Evolutionary conservation across 305 asterid species (phyloP).

Genomic region (Fraxinus floribunda): DNA sequence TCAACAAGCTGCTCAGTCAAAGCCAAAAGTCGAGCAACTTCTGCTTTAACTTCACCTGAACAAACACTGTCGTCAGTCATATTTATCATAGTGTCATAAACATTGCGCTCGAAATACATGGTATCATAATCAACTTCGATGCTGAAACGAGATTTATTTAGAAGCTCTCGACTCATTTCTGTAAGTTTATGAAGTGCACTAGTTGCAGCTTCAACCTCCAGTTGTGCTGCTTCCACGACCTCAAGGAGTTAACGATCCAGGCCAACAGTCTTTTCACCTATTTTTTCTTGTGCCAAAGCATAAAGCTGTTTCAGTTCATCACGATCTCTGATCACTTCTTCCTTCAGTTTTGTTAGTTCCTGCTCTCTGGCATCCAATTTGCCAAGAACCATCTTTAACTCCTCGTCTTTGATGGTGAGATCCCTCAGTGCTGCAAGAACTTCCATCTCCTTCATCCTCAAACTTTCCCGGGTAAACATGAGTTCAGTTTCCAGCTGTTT

Average conservation of each 20-base stretch:
- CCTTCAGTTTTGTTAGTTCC: slow-evolving; percentile 56
- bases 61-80: slow-evolving; percentile 10
- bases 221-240: no score
- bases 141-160: slow-evolving; percentile 40
- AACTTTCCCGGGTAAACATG: slow-evolving; percentile 48
- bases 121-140: slow-evolving; percentile 35
- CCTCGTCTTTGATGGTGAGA: slow-evolving; percentile 62
- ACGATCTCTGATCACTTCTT: slow-evolving; percentile 40
- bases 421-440: slow-evolving; percentile 57
- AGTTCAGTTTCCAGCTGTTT: slow-evolving; percentile 70
- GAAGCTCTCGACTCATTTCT: slow-evolving; percentile 67
- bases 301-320: slow-evolving; percentile 52
- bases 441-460: slow-evolving; percentile 68
- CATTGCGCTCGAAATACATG: slow-evolving; percentile 5
- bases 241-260: no score
- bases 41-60: slow-evolving; percentile 47
- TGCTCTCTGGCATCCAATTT: slow-evolving; percentile 57
- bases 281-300: slow-evolving; percentile 55
- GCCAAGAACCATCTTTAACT: slow-evolving; percentile 43
- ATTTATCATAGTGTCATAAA: slow-evolving; percentile 19
- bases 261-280: slow-evolving; percentile 56
- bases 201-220: slow-evolving; percentile 69
- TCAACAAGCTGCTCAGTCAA: slow-evolving; percentile 63
- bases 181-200: slow-evolving; percentile 60
- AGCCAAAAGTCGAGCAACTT: slow-evolving; percentile 58